Evolutionary conservation across 305 asterid species (phyloP).

Genomic region (Rubia tinctorum): DNA sequence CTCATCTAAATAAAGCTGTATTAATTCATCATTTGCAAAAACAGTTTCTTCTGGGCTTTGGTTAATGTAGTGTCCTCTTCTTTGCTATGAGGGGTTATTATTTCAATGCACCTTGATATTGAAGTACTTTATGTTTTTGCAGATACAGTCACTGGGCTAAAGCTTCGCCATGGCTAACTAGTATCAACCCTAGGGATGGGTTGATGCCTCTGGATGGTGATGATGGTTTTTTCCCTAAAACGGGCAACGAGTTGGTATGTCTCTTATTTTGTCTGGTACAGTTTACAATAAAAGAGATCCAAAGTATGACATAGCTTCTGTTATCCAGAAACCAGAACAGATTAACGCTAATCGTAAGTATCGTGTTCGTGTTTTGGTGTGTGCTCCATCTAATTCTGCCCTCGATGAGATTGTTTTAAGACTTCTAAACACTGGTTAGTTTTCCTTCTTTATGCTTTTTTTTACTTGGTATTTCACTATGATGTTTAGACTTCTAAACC

Average conservation of each 20-base stretch:
- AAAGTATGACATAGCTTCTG: constrained; percentile 19
- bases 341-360: constrained; percentile 87
- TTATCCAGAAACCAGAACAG: constrained; percentile 83
- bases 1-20: not conserved
- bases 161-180: constrained; percentile 93
- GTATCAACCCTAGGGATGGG: constrained; percentile 79
- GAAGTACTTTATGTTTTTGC: constrained; percentile 24
- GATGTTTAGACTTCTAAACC: too few species aligned
- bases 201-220: constrained; percentile 93
- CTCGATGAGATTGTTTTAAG: constrained; percentile 97
- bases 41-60: not conserved
- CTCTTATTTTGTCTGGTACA: constrained; percentile 11
- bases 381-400: constrained; percentile 99
- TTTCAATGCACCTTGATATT: constrained; percentile 12
- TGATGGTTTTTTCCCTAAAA: constrained; percentile 94
- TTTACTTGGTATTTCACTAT: constrained; percentile 2
- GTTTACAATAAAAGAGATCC: constrained; percentile 2
- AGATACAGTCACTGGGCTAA: constrained; percentile 80
- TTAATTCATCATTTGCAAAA: not conserved
- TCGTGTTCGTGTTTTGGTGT: constrained; percentile 93
- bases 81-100: constrained; percentile 6
- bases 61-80: not conserved
- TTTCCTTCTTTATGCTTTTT: not conserved
- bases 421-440: constrained; percentile 69
- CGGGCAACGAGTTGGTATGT: constrained; percentile 91